These are phyloP conservation scores for Tricholomella constricta DNA, from an alignment of 768 basidiomycete genomes.

Conservation along the genomic window DNA sequence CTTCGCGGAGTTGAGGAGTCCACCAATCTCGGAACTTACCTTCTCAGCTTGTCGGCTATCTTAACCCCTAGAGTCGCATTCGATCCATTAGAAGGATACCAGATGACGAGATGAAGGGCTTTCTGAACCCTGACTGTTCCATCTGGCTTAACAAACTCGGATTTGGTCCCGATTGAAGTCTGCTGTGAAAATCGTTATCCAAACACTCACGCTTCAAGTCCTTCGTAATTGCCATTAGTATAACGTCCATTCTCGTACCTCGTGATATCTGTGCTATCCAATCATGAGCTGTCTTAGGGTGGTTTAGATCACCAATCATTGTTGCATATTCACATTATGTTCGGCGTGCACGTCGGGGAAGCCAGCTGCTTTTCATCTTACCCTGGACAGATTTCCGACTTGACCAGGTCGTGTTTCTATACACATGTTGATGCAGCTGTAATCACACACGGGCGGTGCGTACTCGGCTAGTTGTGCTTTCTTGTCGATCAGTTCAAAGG, in stretches of 20 bases:
- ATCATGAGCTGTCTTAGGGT: too few relatives aligned
- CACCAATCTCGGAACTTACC: not conserved
- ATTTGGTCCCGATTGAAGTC: too few relatives aligned
- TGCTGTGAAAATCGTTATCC: too few relatives aligned
- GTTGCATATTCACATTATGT: not conserved
- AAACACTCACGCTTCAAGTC: too few relatives aligned
- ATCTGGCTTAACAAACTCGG: too few relatives aligned
- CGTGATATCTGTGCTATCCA: too few relatives aligned
- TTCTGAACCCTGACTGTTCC: too few relatives aligned
- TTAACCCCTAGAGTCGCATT: not conserved
- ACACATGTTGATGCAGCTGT: not conserved
- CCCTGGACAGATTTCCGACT: not conserved
- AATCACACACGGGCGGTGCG: not conserved
- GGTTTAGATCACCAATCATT: constrained; percentile 1
- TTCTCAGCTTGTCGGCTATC: not conserved
- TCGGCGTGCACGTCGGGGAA: constrained; percentile 1
- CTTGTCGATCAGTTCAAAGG: not conserved
- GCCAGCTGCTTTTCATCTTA: not conserved
- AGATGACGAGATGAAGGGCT: too few relatives aligned
- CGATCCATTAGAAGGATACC: too few relatives aligned
- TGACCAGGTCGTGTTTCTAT: not conserved
- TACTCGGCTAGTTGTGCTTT: not conserved
- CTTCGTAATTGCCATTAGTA: too few relatives aligned
- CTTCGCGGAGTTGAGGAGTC: not conserved
- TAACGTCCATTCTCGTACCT: too few relatives aligned